phyloP scores from a whole-genome alignment of 2,329 filamentous ascomycete genomes.

The Blastomyces gilchristii region DNA sequence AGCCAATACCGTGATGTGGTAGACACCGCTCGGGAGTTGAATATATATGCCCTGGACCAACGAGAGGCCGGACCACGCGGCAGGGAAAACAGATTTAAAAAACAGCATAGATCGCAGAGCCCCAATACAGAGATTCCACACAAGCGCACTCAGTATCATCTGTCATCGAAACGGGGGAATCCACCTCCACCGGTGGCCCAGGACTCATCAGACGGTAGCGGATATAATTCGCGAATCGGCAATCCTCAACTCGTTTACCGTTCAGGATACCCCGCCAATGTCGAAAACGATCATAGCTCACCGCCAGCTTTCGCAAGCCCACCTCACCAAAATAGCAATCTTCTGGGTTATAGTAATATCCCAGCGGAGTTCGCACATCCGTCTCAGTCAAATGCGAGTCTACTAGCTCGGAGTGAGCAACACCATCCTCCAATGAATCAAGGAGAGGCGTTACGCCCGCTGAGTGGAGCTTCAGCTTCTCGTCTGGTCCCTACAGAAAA shows the following conservation, averaged over 20 bases:
- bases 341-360: not conserved
- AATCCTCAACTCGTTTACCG: not conserved
- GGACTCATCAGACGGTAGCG: not conserved
- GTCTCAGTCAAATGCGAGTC: not conserved
- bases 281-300: not conserved
- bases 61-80: not conserved
- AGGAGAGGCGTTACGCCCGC: not conserved
- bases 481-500: not conserved
- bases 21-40: not conserved
- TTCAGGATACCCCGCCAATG: not conserved
- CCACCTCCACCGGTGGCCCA: not conserved
- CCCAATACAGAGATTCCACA: not conserved
- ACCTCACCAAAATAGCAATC: not conserved
- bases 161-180: not conserved
- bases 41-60: not conserved
- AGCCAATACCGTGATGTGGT: not conserved
- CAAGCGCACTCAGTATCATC: not conserved
- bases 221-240: not conserved
- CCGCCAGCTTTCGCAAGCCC: not conserved
- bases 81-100: too few species aligned
- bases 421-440: not conserved
- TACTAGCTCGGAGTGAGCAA: not conserved
- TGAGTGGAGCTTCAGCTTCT: not conserved
- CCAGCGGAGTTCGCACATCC: not conserved
- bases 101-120: not conserved